A percentile compares a stretch with the other conserved stretches of the same genome.
Conservation (phyloP, 1,284 basidiomycete genomes). For the Apiotrichum sp. region DNA sequence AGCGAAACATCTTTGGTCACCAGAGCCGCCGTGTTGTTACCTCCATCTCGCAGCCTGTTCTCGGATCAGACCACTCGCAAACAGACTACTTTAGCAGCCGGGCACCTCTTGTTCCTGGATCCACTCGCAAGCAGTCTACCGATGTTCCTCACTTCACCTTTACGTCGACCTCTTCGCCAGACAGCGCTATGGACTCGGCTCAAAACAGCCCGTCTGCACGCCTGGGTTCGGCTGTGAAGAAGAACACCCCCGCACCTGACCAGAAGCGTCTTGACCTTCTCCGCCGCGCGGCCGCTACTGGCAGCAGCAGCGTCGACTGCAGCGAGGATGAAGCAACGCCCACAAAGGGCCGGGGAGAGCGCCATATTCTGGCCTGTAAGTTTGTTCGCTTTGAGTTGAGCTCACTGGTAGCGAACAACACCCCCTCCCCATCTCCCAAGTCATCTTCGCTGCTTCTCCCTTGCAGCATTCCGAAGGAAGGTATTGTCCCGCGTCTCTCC, state of each 20-base stretch:
- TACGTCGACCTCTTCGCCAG: conserved; percentile 33
- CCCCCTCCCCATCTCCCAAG: conserved; percentile 27
- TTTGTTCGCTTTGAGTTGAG: neutral
- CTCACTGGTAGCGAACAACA: conserved; percentile 11
- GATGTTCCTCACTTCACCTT: conserved; percentile 31
- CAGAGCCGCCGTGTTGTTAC: conserved; percentile 15
- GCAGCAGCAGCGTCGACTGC: conserved; percentile 26
- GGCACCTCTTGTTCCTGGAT: conserved; percentile 11
- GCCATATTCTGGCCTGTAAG: conserved; percentile 9
- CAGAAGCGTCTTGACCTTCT: conserved; percentile 29
- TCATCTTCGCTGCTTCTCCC: conserved; percentile 5
- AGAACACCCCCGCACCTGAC: neutral
- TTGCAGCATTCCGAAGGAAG: conserved; percentile 7
- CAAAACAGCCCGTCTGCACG: conserved; percentile 34
- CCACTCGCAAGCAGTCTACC: conserved; percentile 5
- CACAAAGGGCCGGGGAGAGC: conserved; percentile 33
- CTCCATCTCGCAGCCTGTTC: conserved; percentile 13
- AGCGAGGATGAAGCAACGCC: conserved; percentile 47
- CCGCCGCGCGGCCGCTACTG: conserved; percentile 28
- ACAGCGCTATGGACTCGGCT: conserved; percentile 45
- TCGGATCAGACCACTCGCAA: conserved; percentile 5
- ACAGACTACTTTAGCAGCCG: neutral
- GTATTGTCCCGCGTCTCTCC: conserved; percentile 37
- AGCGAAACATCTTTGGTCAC: conserved; percentile 35
- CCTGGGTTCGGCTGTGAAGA: conserved; percentile 15